Evolutionary conservation across 2,329 filamentous ascomycete species (phyloP).

Genomic region (Beauveria varroae): DNA sequence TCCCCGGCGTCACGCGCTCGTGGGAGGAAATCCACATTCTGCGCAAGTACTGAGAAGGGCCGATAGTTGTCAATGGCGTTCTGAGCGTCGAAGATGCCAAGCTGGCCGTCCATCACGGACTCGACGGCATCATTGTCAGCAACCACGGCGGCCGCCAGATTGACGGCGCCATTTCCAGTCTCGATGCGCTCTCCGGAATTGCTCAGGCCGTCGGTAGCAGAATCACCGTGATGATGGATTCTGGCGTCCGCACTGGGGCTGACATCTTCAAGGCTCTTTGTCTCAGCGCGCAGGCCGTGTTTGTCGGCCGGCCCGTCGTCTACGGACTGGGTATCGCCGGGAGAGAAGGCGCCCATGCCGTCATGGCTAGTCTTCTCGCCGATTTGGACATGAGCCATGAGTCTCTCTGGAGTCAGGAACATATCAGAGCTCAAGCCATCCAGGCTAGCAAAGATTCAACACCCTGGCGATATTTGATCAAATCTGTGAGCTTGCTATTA

Average conservation of each 20-base stretch:
- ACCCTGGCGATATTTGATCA: constrained; percentile 26
- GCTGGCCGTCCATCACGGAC: constrained; percentile 28
- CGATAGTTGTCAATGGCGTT: constrained; percentile 35
- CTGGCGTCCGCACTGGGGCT: constrained; percentile 31
- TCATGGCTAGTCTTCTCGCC: constrained; percentile 33
- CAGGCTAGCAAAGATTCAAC: constrained; percentile 25
- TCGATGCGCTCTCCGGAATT: constrained; percentile 42
- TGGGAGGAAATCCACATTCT: constrained; percentile 58
- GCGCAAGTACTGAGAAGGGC: constrained; percentile 52
- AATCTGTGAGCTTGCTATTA: constrained; percentile 18
- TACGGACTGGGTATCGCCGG: constrained; percentile 30
- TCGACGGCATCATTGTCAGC: constrained; percentile 33
- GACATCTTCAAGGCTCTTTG: constrained; percentile 34
- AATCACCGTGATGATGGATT: constrained; percentile 48
- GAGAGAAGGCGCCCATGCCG: constrained; percentile 47
- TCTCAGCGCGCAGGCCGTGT: constrained; percentile 32
- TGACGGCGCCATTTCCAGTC: constrained; percentile 36
- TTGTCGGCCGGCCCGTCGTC: constrained; percentile 35
- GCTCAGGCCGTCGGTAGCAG: constrained; percentile 49
- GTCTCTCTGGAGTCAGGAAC: constrained; percentile 41
- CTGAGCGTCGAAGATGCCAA: constrained; percentile 32
- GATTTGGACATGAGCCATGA: constrained; percentile 47
- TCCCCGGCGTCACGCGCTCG: constrained; percentile 37
- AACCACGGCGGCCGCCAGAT: constrained; percentile 37
- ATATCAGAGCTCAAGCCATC: constrained; percentile 29